Percentiles rank a stretch among this genome's conserved stretches.
phyloP scores from a whole-genome alignment of 768 basidiomycete species.

The Galerina sulciceps region DNA sequence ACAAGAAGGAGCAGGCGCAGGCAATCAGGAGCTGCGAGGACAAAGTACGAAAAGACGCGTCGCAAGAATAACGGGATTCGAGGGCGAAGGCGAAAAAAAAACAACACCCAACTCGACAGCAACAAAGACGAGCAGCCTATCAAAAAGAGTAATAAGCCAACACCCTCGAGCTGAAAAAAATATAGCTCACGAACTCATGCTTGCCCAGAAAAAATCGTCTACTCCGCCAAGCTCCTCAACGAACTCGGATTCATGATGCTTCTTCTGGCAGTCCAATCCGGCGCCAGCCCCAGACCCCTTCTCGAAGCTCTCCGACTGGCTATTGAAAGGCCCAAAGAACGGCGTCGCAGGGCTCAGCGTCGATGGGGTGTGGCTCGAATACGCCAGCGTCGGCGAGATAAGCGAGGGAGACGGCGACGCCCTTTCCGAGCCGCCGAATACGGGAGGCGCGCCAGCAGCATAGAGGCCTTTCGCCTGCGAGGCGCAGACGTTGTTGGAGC shows the following conservation, averaged over 20 bases:
- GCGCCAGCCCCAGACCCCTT: slow-evolving; percentile 15
- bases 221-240: slow-evolving; percentile 4
- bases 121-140: too few species aligned
- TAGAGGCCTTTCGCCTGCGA: slow-evolving; percentile 20
- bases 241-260: slow-evolving; percentile 17
- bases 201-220: too few species aligned
- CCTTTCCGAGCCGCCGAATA: slow-evolving; percentile 26
- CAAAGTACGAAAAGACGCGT: too few species aligned
- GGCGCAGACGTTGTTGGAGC: not conserved
- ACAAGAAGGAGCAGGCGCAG: too few species aligned
- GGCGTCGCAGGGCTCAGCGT: slow-evolving; percentile 75
- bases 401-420: slow-evolving; percentile 46
- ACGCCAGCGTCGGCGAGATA: slow-evolving; percentile 71
- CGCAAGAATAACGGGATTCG: too few species aligned
- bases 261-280: slow-evolving; percentile 20
- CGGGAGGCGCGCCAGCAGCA: slow-evolving; percentile 9
- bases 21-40: too few species aligned
- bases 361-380: slow-evolving; percentile 65
- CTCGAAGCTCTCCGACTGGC: slow-evolving; percentile 34
- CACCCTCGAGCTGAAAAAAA: too few species aligned
- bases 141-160: too few species aligned
- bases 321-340: slow-evolving; percentile 65
- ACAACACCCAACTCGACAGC: too few species aligned
- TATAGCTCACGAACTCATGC: too few species aligned
- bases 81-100: too few species aligned